Evolutionary conservation across 257 asterid species (phyloP).

Genomic region (Solanum clarkiae): DNA sequence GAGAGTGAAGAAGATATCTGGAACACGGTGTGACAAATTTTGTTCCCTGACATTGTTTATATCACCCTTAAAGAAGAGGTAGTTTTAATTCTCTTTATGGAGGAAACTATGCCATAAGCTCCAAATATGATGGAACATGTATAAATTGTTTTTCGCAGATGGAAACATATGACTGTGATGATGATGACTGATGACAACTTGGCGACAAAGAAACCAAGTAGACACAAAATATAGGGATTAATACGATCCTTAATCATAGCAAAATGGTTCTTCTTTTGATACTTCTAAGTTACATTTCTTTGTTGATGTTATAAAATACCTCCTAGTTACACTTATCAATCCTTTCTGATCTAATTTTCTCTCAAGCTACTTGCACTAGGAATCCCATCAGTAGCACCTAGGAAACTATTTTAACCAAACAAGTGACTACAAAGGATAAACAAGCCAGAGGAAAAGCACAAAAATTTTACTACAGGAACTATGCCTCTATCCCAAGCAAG

Average conservation of each 20-base stretch:
- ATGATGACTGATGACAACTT: not conserved
- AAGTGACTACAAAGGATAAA: not conserved
- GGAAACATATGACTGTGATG: not conserved
- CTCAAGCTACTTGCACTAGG: not conserved
- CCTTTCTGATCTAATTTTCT: not conserved
- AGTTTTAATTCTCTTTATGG: not conserved
- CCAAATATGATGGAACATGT: not conserved
- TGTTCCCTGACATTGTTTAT: not conserved
- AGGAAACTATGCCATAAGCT: not conserved
- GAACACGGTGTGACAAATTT: not conserved
- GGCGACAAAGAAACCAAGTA: not conserved
- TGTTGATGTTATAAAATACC: not conserved
- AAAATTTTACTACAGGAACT: not conserved
- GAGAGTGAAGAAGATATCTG: not conserved
- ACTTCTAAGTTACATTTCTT: not conserved
- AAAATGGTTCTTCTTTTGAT: not conserved
- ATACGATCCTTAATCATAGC: not conserved
- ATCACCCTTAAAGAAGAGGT: not conserved
- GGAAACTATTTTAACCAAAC: not conserved
- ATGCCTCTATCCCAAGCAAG: not conserved
- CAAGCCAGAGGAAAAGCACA: not conserved
- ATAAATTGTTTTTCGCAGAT: not conserved
- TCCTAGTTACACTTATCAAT: not conserved
- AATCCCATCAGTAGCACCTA: not conserved
- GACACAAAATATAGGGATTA: not conserved